Percentiles rank a stretch among this genome's conserved stretches.
Evolutionary conservation across 192 early-diverging fungal genomes (phyloP).

Genomic region (Funneliformis mosseae): DNA sequence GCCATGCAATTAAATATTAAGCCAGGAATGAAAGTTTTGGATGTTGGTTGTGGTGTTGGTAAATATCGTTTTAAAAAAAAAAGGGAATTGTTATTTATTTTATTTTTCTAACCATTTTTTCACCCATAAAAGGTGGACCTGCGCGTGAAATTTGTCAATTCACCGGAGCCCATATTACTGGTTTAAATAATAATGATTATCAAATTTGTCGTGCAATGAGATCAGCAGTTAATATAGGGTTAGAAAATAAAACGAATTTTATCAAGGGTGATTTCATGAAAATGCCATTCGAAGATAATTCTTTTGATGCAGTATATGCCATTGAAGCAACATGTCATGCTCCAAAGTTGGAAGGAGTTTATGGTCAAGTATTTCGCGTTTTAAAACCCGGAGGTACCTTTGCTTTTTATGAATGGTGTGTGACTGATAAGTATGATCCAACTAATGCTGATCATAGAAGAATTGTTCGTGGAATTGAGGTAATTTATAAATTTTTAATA

Average conservation of each 20-base stretch:
- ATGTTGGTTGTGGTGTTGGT: conserved; percentile 97
- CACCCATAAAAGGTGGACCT: conserved; percentile 67
- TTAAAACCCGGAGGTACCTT: conserved; percentile 91
- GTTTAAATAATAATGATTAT: conserved; percentile 97
- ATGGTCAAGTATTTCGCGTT: conserved; percentile 87
- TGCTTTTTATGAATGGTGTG: conserved; percentile 95
- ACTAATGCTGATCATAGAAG: conserved; percentile 69
- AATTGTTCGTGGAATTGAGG: conserved; percentile 83
- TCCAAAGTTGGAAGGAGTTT: conserved; percentile 80
- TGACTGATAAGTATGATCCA: conserved; percentile 87
- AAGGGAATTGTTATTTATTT: neutral
- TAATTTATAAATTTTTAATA: conserved; percentile 23
- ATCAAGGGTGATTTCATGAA: conserved; percentile 86
- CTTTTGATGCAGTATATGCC: conserved; percentile 91
- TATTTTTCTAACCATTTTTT: neutral
- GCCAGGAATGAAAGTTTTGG: conserved; percentile 74
- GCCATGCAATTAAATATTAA: conserved; percentile 73
- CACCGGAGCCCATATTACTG: conserved; percentile 85
- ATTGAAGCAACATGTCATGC: conserved; percentile 96
- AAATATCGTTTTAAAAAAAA: neutral
- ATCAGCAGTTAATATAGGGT: conserved; percentile 70
- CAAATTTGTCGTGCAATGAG: conserved; percentile 80
- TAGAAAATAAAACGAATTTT: conserved; percentile 55
- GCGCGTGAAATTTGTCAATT: conserved; percentile 91
- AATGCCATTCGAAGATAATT: conserved; percentile 82